These are phyloP conservation scores for Suzukiozyma palmioleophila DNA, from an alignment of 1,139 yeast species.

Conservation along the genomic window DNA sequence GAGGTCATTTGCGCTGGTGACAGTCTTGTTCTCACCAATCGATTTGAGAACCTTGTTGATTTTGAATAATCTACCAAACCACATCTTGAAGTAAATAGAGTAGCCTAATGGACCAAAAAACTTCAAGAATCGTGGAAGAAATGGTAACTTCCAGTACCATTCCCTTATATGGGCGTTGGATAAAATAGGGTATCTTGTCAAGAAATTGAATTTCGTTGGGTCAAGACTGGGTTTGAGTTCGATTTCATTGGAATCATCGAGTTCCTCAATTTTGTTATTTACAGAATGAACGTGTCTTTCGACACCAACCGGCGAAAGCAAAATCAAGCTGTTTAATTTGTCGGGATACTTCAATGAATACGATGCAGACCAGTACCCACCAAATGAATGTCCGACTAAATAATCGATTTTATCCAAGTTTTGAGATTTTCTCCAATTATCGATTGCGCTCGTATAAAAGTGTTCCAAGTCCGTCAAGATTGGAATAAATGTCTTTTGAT, in stretches of 20 bases:
- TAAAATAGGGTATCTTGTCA: slow-evolving; percentile 45
- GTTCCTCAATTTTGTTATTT: slow-evolving; percentile 32
- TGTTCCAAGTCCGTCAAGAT: slow-evolving; percentile 37
- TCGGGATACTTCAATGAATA: slow-evolving; percentile 46
- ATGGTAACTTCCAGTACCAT: slow-evolving; percentile 42
- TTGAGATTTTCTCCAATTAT: slow-evolving; percentile 32
- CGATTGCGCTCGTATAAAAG: slow-evolving; percentile 35
- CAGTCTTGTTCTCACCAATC: slow-evolving; percentile 27
- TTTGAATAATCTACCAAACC: slow-evolving; percentile 42
- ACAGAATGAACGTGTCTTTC: slow-evolving; percentile 67
- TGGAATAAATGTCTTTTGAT: slow-evolving; percentile 35
- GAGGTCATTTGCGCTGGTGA: slow-evolving; percentile 25
- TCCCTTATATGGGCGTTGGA: slow-evolving; percentile 21
- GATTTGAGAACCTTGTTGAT: slow-evolving; percentile 38
- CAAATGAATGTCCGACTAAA: slow-evolving; percentile 44
- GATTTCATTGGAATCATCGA: slow-evolving; percentile 7
- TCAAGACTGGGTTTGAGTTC: slow-evolving; percentile 31
- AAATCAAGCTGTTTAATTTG: slow-evolving; percentile 57
- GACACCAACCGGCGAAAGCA: slow-evolving; percentile 90
- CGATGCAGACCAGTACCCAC: slow-evolving; percentile 45
- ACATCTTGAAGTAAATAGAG: slow-evolving; percentile 36
- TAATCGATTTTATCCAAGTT: slow-evolving; percentile 34
- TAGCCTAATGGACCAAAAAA: slow-evolving; percentile 52
- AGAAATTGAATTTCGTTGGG: slow-evolving; percentile 32
- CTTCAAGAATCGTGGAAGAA: slow-evolving; percentile 40